These are phyloP conservation scores for Hypoxylon lienhwacheense DNA, from an alignment of 495 filamentous ascomycete species.

Conservation along the genomic window DNA sequence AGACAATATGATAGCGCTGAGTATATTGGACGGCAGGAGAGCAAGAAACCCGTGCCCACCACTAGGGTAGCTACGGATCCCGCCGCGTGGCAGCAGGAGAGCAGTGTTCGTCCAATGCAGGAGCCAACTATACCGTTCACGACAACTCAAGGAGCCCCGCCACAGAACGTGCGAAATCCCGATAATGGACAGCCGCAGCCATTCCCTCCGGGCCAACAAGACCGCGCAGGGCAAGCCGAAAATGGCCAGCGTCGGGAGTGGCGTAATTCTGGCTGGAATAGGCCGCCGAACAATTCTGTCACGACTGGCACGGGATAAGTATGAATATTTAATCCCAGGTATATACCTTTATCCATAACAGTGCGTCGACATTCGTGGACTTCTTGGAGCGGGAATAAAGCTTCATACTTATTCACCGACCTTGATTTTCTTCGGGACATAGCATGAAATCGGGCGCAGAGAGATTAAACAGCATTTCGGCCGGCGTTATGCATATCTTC, in stretches of 20 bases:
- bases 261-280: slow-evolving; percentile 57
- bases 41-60: slow-evolving; percentile 51
- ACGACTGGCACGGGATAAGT: slow-evolving; percentile 36
- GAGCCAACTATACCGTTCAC: slow-evolving; percentile 53
- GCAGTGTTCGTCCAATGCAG: slow-evolving; percentile 75
- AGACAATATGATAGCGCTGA: slow-evolving; percentile 62
- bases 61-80: slow-evolving; percentile 76
- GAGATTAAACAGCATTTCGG: slow-evolving; percentile 33
- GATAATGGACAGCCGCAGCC: slow-evolving; percentile 43
- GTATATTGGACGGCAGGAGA: slow-evolving; percentile 51
- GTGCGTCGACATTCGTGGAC: slow-evolving; percentile 10
- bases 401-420: slow-evolving; percentile 17
- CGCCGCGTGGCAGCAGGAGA: slow-evolving; percentile 76
- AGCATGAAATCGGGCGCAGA: slow-evolving; percentile 35
- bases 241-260: slow-evolving; percentile 50
- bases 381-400: slow-evolving; percentile 7
- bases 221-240: slow-evolving; percentile 37
- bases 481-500: slow-evolving; percentile 34
- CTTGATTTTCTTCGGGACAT: slow-evolving; percentile 35
- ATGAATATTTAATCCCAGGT: slow-evolving; percentile 7
- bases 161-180: slow-evolving; percentile 46
- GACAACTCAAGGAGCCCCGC: slow-evolving; percentile 46
- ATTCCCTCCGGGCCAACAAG: slow-evolving; percentile 35
- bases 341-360: slow-evolving; percentile 25
- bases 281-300: slow-evolving; percentile 44